Evolutionary conservation across 495 filamentous ascomycete genomes (phyloP).

Genomic region (Wilcoxina mikolae): DNA sequence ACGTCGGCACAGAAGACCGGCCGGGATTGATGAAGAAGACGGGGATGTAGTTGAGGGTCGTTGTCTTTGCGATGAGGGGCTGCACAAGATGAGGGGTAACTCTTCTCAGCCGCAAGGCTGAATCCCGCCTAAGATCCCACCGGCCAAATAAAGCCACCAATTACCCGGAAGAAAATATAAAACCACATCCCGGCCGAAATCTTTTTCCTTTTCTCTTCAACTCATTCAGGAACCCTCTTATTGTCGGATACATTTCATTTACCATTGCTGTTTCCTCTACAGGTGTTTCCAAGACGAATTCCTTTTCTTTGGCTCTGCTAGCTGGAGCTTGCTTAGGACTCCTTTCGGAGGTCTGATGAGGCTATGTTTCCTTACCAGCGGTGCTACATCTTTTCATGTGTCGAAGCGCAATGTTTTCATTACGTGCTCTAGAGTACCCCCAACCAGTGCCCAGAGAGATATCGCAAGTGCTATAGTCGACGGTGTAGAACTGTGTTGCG

Average conservation of each 20-base stretch:
- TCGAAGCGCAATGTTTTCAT: too few species aligned
- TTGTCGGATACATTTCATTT: conserved; percentile 1
- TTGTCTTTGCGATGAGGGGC: conserved; percentile 35
- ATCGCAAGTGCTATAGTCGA: too few species aligned
- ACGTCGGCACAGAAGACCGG: not conserved
- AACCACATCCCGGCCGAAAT: not conserved
- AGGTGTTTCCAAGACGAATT: not conserved
- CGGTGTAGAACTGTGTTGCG: too few species aligned
- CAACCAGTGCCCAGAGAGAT: too few species aligned
- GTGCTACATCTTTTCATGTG: not conserved
- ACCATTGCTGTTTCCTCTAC: conserved; percentile 3
- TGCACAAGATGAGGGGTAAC: conserved; percentile 14
- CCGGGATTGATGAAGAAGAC: not conserved
- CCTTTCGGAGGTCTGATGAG: not conserved
- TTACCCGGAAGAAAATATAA: not conserved
- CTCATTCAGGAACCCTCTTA: conserved; percentile 1
- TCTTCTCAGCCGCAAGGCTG: not conserved
- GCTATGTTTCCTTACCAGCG: conserved; percentile 4
- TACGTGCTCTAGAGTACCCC: too few species aligned
- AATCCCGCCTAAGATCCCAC: not conserved
- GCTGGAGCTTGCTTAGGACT: not conserved
- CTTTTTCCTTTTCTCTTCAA: conserved; percentile 3
- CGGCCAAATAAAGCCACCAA: not conserved
- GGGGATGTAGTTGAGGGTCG: conserved; percentile 19
- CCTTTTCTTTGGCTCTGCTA: not conserved